These are phyloP conservation scores for Hypoxylon fuscum DNA, from an alignment of 495 filamentous ascomycete genomes.

Conservation along the genomic window DNA sequence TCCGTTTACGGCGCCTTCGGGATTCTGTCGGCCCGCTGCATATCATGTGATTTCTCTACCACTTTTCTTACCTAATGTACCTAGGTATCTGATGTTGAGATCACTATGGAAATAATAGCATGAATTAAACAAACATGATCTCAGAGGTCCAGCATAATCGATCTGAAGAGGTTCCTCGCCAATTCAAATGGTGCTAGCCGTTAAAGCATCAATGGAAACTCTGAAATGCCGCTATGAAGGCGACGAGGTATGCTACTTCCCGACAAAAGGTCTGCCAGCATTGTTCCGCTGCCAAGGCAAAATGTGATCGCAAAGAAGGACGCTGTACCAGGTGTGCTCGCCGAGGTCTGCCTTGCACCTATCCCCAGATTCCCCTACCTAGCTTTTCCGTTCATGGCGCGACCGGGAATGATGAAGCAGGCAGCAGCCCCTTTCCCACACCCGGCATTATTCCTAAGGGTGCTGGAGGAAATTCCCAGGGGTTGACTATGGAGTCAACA, in stretches of 20 bases:
- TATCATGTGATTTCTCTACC: no score
- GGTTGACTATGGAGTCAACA: not conserved
- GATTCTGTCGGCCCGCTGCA: no score
- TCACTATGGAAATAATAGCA: no score
- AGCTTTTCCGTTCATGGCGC: not conserved
- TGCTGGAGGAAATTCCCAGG: not conserved
- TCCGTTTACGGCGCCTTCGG: no score
- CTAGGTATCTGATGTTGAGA: no score
- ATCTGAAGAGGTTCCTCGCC: no score
- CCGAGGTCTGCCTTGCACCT: constrained; percentile 27
- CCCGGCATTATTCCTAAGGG: constrained; percentile 3
- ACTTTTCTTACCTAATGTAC: no score
- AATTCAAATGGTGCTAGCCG: not conserved
- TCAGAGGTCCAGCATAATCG: no score
- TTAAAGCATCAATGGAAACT: constrained; percentile 48
- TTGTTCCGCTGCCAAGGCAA: constrained; percentile 53
- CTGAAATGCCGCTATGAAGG: constrained; percentile 39
- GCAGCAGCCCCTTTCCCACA: constrained; percentile 1
- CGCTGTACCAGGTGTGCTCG: constrained; percentile 48
- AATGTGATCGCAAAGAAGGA: constrained; percentile 50
- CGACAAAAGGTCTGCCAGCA: constrained; percentile 56
- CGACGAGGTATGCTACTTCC: constrained; percentile 51
- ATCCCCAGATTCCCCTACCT: constrained; percentile 16
- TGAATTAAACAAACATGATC: no score
- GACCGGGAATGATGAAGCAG: not conserved